Evolutionary conservation across 805 yeast species (phyloP), one percentile per base, ranked within the genome.

Genomic region (Ogataea pignaliae): DNA sequence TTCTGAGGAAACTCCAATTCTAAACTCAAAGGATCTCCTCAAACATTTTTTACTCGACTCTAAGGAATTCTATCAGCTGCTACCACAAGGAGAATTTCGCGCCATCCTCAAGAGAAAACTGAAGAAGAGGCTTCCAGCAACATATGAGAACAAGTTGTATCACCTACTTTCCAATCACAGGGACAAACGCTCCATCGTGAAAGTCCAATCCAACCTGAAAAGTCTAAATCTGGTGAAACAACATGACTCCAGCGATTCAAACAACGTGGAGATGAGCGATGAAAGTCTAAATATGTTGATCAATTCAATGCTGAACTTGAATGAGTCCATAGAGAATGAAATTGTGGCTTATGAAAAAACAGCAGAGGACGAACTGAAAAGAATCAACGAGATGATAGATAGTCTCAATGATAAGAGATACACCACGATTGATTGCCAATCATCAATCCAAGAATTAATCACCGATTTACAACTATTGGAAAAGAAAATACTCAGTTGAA

Each of bases 351-450:
- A 61, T 1, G 60, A 66, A 38, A 30, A 29, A 6, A 32, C 52
- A 16, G 39, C 56, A 3, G 45, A 42, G 4, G 17, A 34, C 10
- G 53, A 49, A 37, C 39, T 61, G 15, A 36, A 40, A 3, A 54
- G 54, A 3, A 50, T 65, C 15, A 49, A 47, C 29, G 53, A 57
- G 10, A 44, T 63, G 12, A 56, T 68, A 2, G 60, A 59, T 17
- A 49, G 51, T 10, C 46, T 67, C 33, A 57, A 58, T 41, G 70
- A 64, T 29, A 41, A 68, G 26, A 44, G 58, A 44, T 55, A 55
- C 48, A 56, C 64, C 1, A 48, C 53, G 16, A 46, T 50, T 31
- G 51, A 54, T 15, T 50, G 54, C 40, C 49, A 39, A 21, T 49
- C 50, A 9, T 47, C 57, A 2, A 45, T 56, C 11, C 46, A 47